Conservation (phyloP, 371 early-diverging fungal genomes). For the Nematocida homosporus region DNA sequence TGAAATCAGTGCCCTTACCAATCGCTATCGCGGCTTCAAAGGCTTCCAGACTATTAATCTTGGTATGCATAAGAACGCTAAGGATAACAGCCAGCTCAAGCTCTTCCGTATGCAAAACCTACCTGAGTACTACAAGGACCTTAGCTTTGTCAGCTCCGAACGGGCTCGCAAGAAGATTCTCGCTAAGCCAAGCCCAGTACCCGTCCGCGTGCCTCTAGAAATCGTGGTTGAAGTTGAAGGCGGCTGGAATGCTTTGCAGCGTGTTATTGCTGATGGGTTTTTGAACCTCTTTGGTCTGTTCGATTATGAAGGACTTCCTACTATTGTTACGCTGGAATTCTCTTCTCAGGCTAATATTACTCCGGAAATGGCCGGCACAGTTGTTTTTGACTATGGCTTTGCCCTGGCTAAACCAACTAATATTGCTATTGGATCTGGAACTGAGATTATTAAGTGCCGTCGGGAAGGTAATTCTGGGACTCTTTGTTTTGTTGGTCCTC, state of each 20-base stretch:
- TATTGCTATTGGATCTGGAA: slow-evolving; percentile 45
- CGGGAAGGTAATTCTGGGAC: slow-evolving; percentile 54
- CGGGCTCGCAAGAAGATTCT: slow-evolving; percentile 32
- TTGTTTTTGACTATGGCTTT: slow-evolving; percentile 35
- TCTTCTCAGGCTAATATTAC: not conserved
- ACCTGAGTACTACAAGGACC: slow-evolving; percentile 40
- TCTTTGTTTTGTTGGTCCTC: slow-evolving; percentile 60
- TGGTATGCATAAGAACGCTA: slow-evolving; percentile 57
- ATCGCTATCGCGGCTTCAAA: slow-evolving; percentile 54
- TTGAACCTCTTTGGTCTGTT: slow-evolving; percentile 27
- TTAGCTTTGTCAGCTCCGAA: slow-evolving; percentile 42
- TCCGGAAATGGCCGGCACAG: not conserved
- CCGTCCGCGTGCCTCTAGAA: slow-evolving; percentile 17
- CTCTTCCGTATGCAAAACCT: slow-evolving; percentile 44
- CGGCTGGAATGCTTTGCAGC: not conserved
- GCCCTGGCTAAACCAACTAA: not conserved
- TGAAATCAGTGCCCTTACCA: slow-evolving; percentile 56
- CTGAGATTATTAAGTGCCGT: slow-evolving; percentile 54
- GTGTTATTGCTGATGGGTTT: slow-evolving; percentile 3
- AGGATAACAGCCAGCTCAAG: slow-evolving; percentile 32
- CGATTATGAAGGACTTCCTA: slow-evolving; percentile 48
- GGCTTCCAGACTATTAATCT: slow-evolving; percentile 61
- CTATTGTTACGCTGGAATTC: slow-evolving; percentile 37
- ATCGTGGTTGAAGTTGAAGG: slow-evolving; percentile 5
- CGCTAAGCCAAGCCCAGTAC: slow-evolving; percentile 48